Conservation (phyloP, 345 rosid genomes). For the Lumnitzera littorea region DNA sequence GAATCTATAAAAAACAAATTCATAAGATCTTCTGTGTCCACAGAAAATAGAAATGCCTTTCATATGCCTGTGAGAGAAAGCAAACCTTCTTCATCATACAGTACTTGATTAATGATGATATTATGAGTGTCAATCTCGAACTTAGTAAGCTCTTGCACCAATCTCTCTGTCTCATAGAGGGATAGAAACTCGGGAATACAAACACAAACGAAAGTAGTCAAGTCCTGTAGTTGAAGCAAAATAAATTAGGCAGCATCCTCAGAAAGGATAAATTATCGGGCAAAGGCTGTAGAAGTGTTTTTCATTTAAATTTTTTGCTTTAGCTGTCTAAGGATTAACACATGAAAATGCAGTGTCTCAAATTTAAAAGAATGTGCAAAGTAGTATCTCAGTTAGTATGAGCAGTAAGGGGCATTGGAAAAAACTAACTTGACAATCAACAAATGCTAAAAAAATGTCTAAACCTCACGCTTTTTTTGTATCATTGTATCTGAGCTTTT, state of each 20-base stretch:
- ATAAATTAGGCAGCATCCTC: slow-evolving; percentile 3
- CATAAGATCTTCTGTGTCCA: not conserved
- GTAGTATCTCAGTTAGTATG: too few relatives aligned
- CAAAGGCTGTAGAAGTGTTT: not conserved
- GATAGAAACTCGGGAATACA: slow-evolving; percentile 99
- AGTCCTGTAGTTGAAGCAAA: slow-evolving; percentile 46
- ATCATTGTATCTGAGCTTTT: too few relatives aligned
- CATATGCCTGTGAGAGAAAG: not conserved
- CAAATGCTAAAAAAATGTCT: too few relatives aligned
- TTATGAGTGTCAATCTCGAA: slow-evolving; percentile 97
- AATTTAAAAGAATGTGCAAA: too few relatives aligned
- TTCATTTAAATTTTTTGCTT: too few relatives aligned
- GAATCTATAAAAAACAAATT: slow-evolving; percentile 33
- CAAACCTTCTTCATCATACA: slow-evolving; percentile 82
- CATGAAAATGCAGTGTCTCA: too few relatives aligned
- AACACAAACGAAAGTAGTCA: slow-evolving; percentile 94
- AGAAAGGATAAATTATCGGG: not conserved
- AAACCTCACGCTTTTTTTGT: too few relatives aligned
- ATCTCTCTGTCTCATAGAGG: slow-evolving; percentile 94
- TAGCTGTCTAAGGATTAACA: too few relatives aligned
- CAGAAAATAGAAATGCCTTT: not conserved
- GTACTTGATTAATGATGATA: slow-evolving; percentile 93
- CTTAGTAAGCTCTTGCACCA: slow-evolving; percentile 97
- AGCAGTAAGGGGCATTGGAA: too few relatives aligned
- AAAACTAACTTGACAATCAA: too few relatives aligned